Evolutionary conservation across 495 filamentous ascomycete genomes (phyloP).

Genomic region (Apiosordaria backusii): DNA sequence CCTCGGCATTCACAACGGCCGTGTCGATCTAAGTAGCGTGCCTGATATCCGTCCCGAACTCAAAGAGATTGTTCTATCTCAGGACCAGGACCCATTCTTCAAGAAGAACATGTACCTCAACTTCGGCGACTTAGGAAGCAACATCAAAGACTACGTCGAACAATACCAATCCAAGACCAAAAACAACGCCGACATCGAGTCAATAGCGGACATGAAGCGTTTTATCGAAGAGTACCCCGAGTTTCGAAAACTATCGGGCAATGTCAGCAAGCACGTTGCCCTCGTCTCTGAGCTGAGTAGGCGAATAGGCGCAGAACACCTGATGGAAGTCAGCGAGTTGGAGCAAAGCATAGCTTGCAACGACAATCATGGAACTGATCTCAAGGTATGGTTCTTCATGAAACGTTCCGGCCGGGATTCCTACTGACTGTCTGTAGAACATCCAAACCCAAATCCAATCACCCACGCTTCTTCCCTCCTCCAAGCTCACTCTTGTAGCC

Average conservation of each 20-base stretch:
- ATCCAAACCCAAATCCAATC: slow-evolving; percentile 80
- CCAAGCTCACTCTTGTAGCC: slow-evolving; percentile 83
- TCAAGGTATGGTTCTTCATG: slow-evolving; percentile 61
- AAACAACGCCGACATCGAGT: slow-evolving; percentile 90
- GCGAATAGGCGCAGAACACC: slow-evolving; percentile 73
- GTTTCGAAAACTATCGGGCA: slow-evolving; percentile 92
- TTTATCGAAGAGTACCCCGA: slow-evolving; percentile 99
- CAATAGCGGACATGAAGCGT: slow-evolving; percentile 96
- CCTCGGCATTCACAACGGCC: slow-evolving; percentile 87
- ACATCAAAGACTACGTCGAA: slow-evolving; percentile 97
- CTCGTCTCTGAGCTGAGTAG: slow-evolving; percentile 89
- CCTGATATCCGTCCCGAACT: slow-evolving; percentile 88
- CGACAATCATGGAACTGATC: slow-evolving; percentile 83
- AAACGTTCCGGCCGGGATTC: neutral
- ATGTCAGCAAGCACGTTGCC: slow-evolving; percentile 97
- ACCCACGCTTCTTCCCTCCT: slow-evolving; percentile 66
- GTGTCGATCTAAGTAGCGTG: slow-evolving; percentile 80
- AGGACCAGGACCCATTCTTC: slow-evolving; percentile 98
- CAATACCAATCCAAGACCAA: slow-evolving; percentile 95
- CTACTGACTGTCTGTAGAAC: slow-evolving; percentile 47
- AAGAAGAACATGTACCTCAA: slow-evolving; percentile 99
- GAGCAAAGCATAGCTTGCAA: slow-evolving; percentile 97
- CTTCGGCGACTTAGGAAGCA: slow-evolving; percentile 93
- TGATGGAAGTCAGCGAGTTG: slow-evolving; percentile 91
- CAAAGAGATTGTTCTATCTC: slow-evolving; percentile 91